phyloP scores from a whole-genome alignment of 805 yeast species.

The Debaryomyces castellii region DNA sequence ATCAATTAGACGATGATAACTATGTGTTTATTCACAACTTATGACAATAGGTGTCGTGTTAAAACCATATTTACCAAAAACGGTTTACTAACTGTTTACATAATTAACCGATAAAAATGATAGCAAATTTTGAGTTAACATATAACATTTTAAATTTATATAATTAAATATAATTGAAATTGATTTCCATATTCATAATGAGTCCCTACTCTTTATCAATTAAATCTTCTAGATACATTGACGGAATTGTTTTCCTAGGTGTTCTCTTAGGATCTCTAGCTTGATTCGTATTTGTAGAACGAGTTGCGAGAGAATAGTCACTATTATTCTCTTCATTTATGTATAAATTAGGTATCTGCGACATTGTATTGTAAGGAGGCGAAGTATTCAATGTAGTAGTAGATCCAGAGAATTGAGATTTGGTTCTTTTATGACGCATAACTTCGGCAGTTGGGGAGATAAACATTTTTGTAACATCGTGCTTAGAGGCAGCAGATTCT shows the following conservation, averaged over 20 bases:
- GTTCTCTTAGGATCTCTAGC: conserved; percentile 11
- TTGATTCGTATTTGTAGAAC: conserved; percentile 1
- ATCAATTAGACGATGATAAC: background rate
- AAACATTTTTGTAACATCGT: conserved; percentile 54
- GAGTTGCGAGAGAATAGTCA: conserved; percentile 20
- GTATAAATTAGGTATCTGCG: conserved; percentile 39
- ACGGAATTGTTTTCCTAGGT: conserved; percentile 42
- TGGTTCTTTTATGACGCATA: conserved; percentile 46
- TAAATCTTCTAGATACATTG: conserved; percentile 51
- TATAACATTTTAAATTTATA: too few relatives aligned
- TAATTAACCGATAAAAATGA: background rate
- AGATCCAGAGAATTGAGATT: conserved; percentile 23
- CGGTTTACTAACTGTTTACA: background rate
- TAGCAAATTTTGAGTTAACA: background rate
- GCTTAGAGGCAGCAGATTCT: conserved; percentile 30
- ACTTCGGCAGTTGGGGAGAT: conserved; percentile 82
- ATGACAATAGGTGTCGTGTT: background rate
- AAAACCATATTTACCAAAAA: background rate
- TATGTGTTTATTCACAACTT: background rate
- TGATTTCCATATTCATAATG: too few relatives aligned
- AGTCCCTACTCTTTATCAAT: conserved; percentile 30
- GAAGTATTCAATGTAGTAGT: conserved; percentile 15
- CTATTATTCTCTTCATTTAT: conserved; percentile 38
- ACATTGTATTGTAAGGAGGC: conserved; percentile 27
- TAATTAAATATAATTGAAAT: too few relatives aligned